Evolutionary conservation across 129 eudicot genomes (phyloP).

Genomic region (Smallanthus sonchifolius): DNA sequence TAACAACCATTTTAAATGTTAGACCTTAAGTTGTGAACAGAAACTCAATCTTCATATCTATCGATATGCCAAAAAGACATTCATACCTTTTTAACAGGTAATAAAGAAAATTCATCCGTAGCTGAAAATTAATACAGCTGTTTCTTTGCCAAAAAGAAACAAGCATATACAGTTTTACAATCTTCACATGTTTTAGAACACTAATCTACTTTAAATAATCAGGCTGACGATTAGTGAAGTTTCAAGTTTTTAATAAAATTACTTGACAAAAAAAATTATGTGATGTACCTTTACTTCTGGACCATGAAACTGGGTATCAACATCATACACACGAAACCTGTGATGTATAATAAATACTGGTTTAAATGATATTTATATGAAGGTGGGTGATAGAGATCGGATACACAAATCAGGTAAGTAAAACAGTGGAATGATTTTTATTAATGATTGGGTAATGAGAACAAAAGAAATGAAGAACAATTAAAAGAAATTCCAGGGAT

Average conservation of each 20-base stretch:
- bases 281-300: slow-evolving; percentile 66
- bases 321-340: slow-evolving; percentile 90
- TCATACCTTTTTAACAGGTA: background rate
- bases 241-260: background rate
- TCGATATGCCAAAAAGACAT: background rate
- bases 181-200: background rate
- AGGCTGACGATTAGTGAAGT: background rate
- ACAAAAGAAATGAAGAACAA: no score
- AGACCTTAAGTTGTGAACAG: background rate
- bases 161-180: background rate
- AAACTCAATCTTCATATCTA: background rate
- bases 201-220: slow-evolving; percentile 8
- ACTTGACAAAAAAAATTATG: background rate
- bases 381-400: no score
- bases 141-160: background rate
- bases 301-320: slow-evolving; percentile 65
- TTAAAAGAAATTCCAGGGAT: no score
- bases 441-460: no score
- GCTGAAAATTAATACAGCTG: background rate
- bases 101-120: background rate
- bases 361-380: slow-evolving; percentile 4
- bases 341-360: slow-evolving; percentile 11
- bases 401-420: no score
- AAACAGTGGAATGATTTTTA: no score
- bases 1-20: background rate